Base-by-base conservation (phyloP, 179 eudicot genomes). In the Vitellaria paradoxa region DNA sequence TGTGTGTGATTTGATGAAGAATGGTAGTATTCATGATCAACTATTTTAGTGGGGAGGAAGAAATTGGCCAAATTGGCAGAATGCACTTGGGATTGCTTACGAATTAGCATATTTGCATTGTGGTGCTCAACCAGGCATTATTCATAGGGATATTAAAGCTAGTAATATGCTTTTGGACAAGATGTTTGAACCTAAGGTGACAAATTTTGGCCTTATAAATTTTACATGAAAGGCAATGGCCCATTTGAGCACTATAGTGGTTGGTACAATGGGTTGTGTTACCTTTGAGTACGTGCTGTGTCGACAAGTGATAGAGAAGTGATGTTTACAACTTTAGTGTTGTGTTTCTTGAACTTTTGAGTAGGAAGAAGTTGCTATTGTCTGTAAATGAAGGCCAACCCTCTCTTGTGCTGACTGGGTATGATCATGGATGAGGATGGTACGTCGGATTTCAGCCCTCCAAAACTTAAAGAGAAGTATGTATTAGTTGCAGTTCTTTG, bases 181-280 rank as follows among this genome's bases (percentile, higher is more conserved):
- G 53, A 73, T 24, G 0, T 81, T 81, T 76, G 84, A 81, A 64
- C 73, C 87, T 24, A 81, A 78, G 37, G 84, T 84, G 50, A 85
- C 85, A 4, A 85, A 84, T 84, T 84, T 84, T 74, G 87, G 87
- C 17, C 46, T 84, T 42, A 82, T 85, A 9, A 84, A 79, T 79
- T 84, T 84, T 65, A 79, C 85, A 0, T 86, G 82, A 0, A 86
- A 81, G 67, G 87, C 92, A 20, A 76, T 89, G 72, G 82, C 94
- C 0, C 97, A 92, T 84, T 68, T 90, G 88, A 92, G 97, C 82
- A 92, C 97, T 3, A 81, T 87, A 73, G 97, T 92, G 23, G 97
- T 97, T 0, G 98, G 97, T 45, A 93, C 98, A 13, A 85, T 92
- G 97, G 98, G 98, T 0, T 92, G 90, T 85, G 94, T 93, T 15